A percentile compares a stretch with the other conserved stretches of the same genome.
Conservation (phyloP, 2,329 filamentous ascomycete genomes). For the Verticillium longisporum region DNA sequence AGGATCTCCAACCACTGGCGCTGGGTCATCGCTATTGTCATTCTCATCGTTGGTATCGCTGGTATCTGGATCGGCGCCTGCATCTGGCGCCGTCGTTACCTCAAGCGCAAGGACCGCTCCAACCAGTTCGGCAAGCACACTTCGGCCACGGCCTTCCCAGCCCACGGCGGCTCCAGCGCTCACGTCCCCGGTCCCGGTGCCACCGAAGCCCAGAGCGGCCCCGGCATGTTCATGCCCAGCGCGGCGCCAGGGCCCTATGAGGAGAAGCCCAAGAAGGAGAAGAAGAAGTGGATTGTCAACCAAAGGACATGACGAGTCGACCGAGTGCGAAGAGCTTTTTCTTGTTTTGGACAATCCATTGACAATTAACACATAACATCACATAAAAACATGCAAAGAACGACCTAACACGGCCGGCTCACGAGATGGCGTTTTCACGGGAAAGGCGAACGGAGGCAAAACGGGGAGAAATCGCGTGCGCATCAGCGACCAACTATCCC, state of each 20-base stretch:
- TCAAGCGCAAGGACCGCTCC: conserved; percentile 59
- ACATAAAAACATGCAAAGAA: background rate
- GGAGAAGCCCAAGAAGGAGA: conserved; percentile 33
- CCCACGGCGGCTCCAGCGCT: conserved; percentile 24
- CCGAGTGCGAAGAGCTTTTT: too few relatives aligned
- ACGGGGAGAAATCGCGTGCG: background rate
- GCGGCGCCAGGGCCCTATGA: conserved; percentile 19
- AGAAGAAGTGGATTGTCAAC: conserved; percentile 40
- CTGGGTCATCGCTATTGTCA: conserved; percentile 77
- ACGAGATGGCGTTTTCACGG: background rate
- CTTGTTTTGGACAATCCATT: too few relatives aligned
- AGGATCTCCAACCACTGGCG: conserved; percentile 67
- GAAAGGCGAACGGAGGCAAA: background rate
- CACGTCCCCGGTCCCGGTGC: conserved; percentile 18
- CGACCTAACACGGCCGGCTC: background rate
- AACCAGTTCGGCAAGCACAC: conserved; percentile 38
- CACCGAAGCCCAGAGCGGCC: conserved; percentile 16
- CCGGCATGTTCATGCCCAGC: conserved; percentile 26
- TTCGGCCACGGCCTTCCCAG: conserved; percentile 21
- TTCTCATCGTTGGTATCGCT: conserved; percentile 63
- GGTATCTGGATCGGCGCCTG: conserved; percentile 61
- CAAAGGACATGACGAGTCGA: conserved; percentile 30
- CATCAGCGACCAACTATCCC: too few relatives aligned
- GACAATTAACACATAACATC: background rate
- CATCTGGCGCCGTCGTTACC: conserved; percentile 66